phyloP scores from a whole-genome alignment of 176 grass and related monocot species.

The Aegilops tauschii region DNA sequence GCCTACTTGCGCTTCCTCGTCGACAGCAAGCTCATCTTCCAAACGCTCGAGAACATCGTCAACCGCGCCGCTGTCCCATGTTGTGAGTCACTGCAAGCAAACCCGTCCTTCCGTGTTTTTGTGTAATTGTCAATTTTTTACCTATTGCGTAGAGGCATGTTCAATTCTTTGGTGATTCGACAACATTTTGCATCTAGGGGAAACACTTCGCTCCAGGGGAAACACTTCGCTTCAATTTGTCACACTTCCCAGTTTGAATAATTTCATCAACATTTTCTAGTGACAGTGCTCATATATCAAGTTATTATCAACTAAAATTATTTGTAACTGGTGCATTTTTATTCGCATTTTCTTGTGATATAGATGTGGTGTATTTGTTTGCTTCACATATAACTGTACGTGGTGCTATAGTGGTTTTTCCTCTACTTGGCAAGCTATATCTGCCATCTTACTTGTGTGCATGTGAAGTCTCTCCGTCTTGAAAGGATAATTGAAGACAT shows the following conservation, averaged over 20 bases:
- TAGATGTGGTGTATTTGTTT: background rate
- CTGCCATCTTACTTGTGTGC: background rate
- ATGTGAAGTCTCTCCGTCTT: background rate
- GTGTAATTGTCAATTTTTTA: too few relatives aligned
- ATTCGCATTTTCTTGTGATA: background rate
- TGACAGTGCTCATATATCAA: background rate
- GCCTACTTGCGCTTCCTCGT: conserved; percentile 87
- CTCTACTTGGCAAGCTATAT: background rate
- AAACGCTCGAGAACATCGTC: conserved; percentile 78
- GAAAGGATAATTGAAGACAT: background rate
- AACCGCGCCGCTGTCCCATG: conserved; percentile 57
- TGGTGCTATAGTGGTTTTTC: background rate
- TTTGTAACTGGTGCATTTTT: background rate
- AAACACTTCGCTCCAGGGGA: background rate
- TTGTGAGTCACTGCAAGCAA: conserved; percentile 48
- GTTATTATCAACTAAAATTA: background rate
- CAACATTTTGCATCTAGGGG: background rate
- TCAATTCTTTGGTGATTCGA: background rate
- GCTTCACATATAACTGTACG: background rate
- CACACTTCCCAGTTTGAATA: background rate
- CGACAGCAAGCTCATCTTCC: conserved; percentile 84
- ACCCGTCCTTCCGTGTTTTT: background rate
- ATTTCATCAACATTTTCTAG: too few relatives aligned
- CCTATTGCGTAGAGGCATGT: background rate
- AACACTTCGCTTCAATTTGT: background rate